Base-by-base conservation (phyloP, 441 rosid genomes). In the Populus trichocarpa region DNA sequence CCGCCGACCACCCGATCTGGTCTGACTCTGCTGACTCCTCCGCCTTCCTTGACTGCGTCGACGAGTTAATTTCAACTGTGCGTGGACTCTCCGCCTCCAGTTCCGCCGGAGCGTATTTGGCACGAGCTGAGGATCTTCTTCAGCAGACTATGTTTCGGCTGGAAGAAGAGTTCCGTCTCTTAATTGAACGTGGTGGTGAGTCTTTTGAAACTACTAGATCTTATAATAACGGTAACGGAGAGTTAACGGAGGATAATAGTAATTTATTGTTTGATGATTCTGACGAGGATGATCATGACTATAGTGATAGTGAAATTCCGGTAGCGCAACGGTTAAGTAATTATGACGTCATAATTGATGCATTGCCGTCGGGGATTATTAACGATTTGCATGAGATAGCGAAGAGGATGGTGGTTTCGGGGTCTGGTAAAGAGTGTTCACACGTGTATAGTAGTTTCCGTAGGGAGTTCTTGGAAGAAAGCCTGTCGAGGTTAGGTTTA, bases 141-240 rank as follows among this genome's bases (percentile, higher is more conserved):
- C 96, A 89, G 82, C 97, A 91, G 70, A 92, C 96, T 23, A 90
- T 95, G 93, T 95, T 89, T 74, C 93, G 98, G 1, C 75, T 96
- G 16, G 95, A 85, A 84, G 94, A 87, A 1, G 99, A 94, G 90
- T 92, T 92, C 77, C 82, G 91, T 80, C 84, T 94, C 2, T 84
- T 96, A 65, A 90, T 93, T 94, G 97, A 89, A 76, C 91, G 84
- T 1, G 98, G 92, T 3, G 85, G 88, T 7, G 97, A 92, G 78
- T 83, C 99, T 0, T 92, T 90, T 28, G 93, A 87, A 18, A 81
- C 76, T 38, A 75, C 69, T 71, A 84, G 83, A 35, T 42, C 72
- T 26, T 70, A 57, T 7, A 57, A 75, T 14, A 65, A 35, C 22
- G 72, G 57, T 0, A 81, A 74, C 74, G 84, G 85, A 14, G 88